phyloP scores from a whole-genome alignment of 2,329 filamentous ascomycete genomes.

The Pseudopyricularia cyperi region DNA sequence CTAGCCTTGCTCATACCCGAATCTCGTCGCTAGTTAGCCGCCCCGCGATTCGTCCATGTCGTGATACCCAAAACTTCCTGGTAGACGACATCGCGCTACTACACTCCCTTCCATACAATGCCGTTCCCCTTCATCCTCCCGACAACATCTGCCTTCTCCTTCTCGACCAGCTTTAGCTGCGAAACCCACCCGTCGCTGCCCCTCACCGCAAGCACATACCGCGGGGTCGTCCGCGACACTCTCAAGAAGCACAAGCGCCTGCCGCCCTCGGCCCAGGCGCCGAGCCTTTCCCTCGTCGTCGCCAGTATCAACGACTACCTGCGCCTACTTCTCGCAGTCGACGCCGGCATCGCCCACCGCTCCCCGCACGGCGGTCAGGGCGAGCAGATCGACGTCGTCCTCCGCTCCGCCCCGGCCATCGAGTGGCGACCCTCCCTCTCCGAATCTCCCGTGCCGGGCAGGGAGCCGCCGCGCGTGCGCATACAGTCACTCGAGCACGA shows the following conservation, averaged over 20 bases:
- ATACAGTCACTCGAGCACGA: constrained; percentile 71
- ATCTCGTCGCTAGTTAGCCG: background rate
- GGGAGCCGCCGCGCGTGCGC: constrained; percentile 51
- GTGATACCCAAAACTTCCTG: background rate
- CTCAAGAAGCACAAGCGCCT: constrained; percentile 86
- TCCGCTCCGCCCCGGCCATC: constrained; percentile 47
- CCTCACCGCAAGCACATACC: constrained; percentile 67
- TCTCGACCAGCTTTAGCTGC: constrained; percentile 64
- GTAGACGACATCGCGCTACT: background rate
- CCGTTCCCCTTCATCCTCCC: constrained; percentile 81
- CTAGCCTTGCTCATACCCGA: background rate
- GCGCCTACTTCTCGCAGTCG: constrained; percentile 69
- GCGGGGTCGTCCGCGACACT: constrained; percentile 68
- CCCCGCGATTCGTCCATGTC: background rate
- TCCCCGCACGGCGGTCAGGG: constrained; percentile 27
- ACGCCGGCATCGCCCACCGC: constrained; percentile 52
- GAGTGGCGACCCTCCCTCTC: constrained; percentile 79
- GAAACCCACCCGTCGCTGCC: constrained; percentile 83
- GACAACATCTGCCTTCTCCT: constrained; percentile 78
- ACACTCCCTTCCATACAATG: constrained; percentile 40
- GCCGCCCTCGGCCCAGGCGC: constrained; percentile 54
- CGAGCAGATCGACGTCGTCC: constrained; percentile 55
- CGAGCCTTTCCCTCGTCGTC: constrained; percentile 58
- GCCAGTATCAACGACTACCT: constrained; percentile 64
- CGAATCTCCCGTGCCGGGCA: constrained; percentile 41